Base-by-base conservation (phyloP, 495 filamentous ascomycete species). In the Friedmanniomyces simplex region DNA sequence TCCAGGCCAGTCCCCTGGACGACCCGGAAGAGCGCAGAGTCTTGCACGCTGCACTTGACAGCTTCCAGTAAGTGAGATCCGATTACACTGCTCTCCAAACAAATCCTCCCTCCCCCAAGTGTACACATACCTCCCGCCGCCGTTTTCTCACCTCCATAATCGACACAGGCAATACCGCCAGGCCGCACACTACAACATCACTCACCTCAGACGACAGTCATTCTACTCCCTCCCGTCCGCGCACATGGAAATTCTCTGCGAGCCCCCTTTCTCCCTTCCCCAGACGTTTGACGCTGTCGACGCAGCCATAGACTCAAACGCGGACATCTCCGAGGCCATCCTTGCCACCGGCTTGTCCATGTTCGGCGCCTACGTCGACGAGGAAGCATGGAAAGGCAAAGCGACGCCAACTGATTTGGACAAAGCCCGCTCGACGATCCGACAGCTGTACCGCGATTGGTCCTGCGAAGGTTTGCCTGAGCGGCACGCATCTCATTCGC, bases 391-490 rank as follows among this genome's bases (percentile, higher is more conserved):
- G 85, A 73, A 76, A 51, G 81, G 78, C 13, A 72, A 75, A 34
- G 81, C 89, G 5, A 90, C 80, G 21, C 64, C 77, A 21, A 72
- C 72, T 2, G 91, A 96, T 67, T 63, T 94, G 48, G 89, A 93
- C 63, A 99, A 96, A 70, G 93, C 91, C 18, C 79, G 86, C 59
- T 91, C 87, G 51, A 96, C 89, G 7, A 75, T 99, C 50, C 78
- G 89, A 21, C 93, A 99, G 67, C 87, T 99, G 65, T 96, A 89
- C 67, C 87, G 93, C 6, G 93, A 99, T 68, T 99, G 93, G 93
- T 89, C 87, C 41, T 77, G 75, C 10, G 91, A 87, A 63, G 93
- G 91, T 2, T 70, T 68, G 20, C 54, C 67, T 0, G 93, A 99
- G 72, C 77, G 94, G 5, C 73, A 80, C 4, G 82, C 81, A 11